Evolutionary conservation across 495 filamentous ascomycete species (phyloP).

Genomic region (Daldinia concentrica): DNA sequence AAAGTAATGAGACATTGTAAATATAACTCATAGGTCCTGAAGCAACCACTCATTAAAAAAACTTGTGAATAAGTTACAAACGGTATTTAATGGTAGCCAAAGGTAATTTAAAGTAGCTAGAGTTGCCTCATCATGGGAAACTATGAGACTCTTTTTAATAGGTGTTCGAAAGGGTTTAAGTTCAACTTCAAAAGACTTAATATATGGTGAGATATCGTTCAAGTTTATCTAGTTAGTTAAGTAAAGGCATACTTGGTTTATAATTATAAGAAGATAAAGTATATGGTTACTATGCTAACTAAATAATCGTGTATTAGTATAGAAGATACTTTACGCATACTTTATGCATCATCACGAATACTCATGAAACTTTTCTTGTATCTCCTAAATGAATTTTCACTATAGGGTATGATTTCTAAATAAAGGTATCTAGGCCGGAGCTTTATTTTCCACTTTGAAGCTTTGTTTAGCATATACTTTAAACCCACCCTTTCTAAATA

Average conservation of each 20-base stretch:
- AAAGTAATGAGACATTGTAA: no score
- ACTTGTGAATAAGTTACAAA: no score
- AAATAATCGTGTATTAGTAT: not conserved
- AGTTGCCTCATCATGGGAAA: no score
- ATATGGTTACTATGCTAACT: not conserved
- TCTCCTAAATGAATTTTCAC: not conserved
- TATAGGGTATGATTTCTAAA: not conserved
- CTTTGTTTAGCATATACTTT: no score
- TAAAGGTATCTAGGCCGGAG: no score
- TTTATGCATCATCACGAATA: not conserved
- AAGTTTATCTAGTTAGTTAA: not conserved
- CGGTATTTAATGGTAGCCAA: no score
- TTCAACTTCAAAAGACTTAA: not conserved
- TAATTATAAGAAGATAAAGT: not conserved
- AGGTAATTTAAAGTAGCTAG: no score
- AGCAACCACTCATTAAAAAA: no score
- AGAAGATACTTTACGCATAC: not conserved
- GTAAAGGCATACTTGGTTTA: no score
- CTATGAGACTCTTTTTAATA: not conserved
- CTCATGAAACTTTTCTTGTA: not conserved
- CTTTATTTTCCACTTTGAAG: no score
- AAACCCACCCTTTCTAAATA: no score
- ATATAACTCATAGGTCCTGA: no score
- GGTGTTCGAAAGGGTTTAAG: not conserved
- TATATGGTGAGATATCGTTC: not conserved